Conservation (phyloP, 1,139 yeast species). For the Debaryomyces fabryi region DNA sequence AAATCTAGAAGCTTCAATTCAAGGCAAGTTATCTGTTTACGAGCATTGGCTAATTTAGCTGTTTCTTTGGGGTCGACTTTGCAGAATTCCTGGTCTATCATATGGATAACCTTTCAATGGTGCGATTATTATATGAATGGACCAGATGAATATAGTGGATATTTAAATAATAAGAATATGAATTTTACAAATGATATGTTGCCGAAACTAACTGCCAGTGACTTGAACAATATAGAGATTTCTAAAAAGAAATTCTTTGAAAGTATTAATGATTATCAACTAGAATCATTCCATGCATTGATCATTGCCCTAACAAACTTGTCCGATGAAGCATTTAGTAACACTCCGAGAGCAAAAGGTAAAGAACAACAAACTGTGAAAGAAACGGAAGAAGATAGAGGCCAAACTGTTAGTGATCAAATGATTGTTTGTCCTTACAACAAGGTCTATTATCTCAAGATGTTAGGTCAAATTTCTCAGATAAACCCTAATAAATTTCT, state of each 20-base stretch:
- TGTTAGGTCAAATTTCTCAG: slow-evolving; percentile 47
- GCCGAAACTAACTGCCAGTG: slow-evolving; percentile 41
- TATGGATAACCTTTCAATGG: slow-evolving; percentile 79
- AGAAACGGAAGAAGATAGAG: background rate
- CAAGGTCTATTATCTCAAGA: slow-evolving; percentile 40
- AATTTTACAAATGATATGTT: slow-evolving; percentile 23
- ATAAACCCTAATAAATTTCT: slow-evolving; percentile 55
- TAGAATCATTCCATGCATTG: slow-evolving; percentile 50
- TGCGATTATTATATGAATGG: slow-evolving; percentile 64
- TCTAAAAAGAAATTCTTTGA: slow-evolving; percentile 64
- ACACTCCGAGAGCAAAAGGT: slow-evolving; percentile 14
- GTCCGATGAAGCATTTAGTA: slow-evolving; percentile 26
- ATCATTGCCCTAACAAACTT: slow-evolving; percentile 48
- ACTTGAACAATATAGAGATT: slow-evolving; percentile 53
- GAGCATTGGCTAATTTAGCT: slow-evolving; percentile 78
- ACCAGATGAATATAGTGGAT: slow-evolving; percentile 48
- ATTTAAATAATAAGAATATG: slow-evolving; percentile 19
- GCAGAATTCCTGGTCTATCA: slow-evolving; percentile 65
- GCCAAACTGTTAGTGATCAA: slow-evolving; percentile 1
- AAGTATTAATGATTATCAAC: slow-evolving; percentile 58
- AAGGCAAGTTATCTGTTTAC: slow-evolving; percentile 71
- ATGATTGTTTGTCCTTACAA: slow-evolving; percentile 42
- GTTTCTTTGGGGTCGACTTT: slow-evolving; percentile 77
- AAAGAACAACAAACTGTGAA: slow-evolving; percentile 14
- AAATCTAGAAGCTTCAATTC: slow-evolving; percentile 52